Conservation (phyloP, 306 rosid species). For the Pueraria montana region DNA sequence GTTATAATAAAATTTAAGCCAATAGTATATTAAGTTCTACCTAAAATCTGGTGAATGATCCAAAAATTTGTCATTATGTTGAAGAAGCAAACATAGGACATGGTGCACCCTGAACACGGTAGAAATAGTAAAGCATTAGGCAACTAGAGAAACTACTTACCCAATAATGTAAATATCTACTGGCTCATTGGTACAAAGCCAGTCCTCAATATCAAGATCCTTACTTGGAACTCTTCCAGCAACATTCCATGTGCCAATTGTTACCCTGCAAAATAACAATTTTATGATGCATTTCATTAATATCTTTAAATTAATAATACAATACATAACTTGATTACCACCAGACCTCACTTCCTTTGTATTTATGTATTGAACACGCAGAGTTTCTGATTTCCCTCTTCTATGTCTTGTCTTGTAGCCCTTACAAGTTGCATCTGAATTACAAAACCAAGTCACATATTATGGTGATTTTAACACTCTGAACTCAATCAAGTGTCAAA, state of each 20-base stretch:
- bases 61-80: neutral
- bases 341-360: slow-evolving; percentile 89
- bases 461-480: neutral
- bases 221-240: slow-evolving; percentile 80
- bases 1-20: neutral
- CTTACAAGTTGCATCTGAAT: slow-evolving; percentile 64
- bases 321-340: slow-evolving; percentile 29
- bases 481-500: slow-evolving; percentile 30
- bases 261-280: slow-evolving; percentile 67
- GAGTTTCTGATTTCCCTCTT: slow-evolving; percentile 94
- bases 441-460: slow-evolving; percentile 40
- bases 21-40: neutral
- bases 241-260: slow-evolving; percentile 92
- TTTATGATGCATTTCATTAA: slow-evolving; percentile 44
- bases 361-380: slow-evolving; percentile 89
- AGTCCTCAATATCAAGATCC: slow-evolving; percentile 81
- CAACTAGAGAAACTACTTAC: slow-evolving; percentile 56
- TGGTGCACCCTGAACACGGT: slow-evolving; percentile 3
- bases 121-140: slow-evolving; percentile 18
- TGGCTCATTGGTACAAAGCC: slow-evolving; percentile 81
- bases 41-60: neutral
- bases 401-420: slow-evolving; percentile 61
- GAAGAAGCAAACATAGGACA: neutral
- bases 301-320: slow-evolving; percentile 26
- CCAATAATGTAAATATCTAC: slow-evolving; percentile 90